Evolutionary conservation across 2,329 filamentous ascomycete species (phyloP), one percentile per base, ranked within the genome.

Genomic region (Alternaria infectoria): DNA sequence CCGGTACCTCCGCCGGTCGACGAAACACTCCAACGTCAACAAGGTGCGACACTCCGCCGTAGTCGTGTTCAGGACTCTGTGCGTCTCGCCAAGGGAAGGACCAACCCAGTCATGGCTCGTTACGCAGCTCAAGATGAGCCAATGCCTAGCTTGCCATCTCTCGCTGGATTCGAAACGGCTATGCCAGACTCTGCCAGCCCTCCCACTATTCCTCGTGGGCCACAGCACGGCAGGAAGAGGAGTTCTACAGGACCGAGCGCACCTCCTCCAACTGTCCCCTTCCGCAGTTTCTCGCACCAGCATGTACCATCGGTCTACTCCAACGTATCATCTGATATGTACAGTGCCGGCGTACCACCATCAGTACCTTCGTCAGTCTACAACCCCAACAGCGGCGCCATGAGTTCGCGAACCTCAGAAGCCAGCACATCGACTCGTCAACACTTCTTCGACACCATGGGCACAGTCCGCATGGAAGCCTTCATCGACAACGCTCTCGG

Each of bases 391-490:
- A 77, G 75, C 40, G 76, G 73, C 40, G 69, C 76, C 15, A 75
- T 82, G 80, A 89, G 81, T 62, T 79, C 75, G 81, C 88, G 79
- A 70, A 87, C 82, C 1, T 85, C 84, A 0, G 84, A 85, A 60
- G 81, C 83, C 11, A 85, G 83, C 67, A 83, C 79, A 2, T 82
- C 82, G 3, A 76, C 87, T 66, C 66, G 82, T 75, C 55, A 79
- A 60, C 86, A 87, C 78, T 94, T 96, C 82, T 96, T 96, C 74
- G 93, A 96, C 71, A 91, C 91, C 25, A 77, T 96, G 61, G 93
- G 94, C 2, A 98, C 94, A 2, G 89, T 98, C 50, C 89, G 96
- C 26, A 98, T 99, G 95, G 95, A 98, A 79, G 96, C 96, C 0
- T 99, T 98, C 78, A 96, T 99, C 69, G 87, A 89, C 67, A 82